Conservation (phyloP, 2,329 filamentous ascomycete genomes). For the Ceratocystis destructans region DNA sequence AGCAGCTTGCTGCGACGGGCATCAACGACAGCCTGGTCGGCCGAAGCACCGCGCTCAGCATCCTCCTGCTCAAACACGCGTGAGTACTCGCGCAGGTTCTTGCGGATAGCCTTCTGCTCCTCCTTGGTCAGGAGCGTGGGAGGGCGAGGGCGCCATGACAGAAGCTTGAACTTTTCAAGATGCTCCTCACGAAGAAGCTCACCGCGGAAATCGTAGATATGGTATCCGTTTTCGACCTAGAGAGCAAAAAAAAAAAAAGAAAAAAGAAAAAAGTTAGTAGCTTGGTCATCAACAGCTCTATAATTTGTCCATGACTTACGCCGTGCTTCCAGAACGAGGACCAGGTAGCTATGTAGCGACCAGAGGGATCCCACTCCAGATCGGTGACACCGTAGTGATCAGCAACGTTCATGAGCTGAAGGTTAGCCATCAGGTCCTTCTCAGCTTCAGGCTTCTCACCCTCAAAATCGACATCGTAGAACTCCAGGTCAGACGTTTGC, state of each 20-base stretch:
- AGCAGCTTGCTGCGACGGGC: conserved; percentile 65
- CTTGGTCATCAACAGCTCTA: background rate
- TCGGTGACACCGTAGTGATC: conserved; percentile 98
- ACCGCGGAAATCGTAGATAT: conserved; percentile 93
- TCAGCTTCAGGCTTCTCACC: conserved; percentile 87
- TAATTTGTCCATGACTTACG: conserved; percentile 43
- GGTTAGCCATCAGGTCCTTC: conserved; percentile 86
- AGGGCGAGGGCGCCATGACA: conserved; percentile 84
- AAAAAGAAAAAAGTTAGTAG: background rate
- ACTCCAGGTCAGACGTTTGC: conserved; percentile 90
- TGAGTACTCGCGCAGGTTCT: conserved; percentile 95
- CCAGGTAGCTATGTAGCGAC: conserved; percentile 85
- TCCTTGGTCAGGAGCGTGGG: conserved; percentile 86
- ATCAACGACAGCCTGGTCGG: conserved; percentile 88
- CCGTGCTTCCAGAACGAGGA: conserved; percentile 92
- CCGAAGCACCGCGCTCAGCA: conserved; percentile 79
- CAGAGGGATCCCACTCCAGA: conserved; percentile 94
- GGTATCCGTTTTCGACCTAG: conserved; percentile 78
- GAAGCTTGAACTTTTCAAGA: conserved; percentile 96
- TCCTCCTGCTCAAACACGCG: conserved; percentile 93
- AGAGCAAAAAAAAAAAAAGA: too few species aligned
- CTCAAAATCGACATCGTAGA: conserved; percentile 96
- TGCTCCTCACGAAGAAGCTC: conserved; percentile 78
- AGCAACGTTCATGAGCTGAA: conserved; percentile 83
- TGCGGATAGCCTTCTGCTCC: conserved; percentile 94